Conservation (phyloP, 768 basidiomycete genomes). For the Boletus vinaceobasis region DNA sequence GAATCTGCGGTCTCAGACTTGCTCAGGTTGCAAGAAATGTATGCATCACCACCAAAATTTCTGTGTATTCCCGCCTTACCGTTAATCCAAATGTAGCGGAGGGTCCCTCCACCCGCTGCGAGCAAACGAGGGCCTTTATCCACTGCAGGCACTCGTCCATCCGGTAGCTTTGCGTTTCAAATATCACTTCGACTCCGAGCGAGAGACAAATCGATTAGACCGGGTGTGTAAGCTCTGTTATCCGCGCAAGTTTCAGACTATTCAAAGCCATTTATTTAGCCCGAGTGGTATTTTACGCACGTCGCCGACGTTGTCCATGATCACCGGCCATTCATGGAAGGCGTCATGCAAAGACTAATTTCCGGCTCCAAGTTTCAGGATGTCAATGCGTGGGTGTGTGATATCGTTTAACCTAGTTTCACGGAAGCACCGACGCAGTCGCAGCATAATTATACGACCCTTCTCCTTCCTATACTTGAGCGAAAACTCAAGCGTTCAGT, state of each 20-base stretch:
- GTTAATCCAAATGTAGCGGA: conserved; percentile 39
- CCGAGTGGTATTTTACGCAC: conserved; percentile 97
- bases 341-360: conserved; percentile 67
- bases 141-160: conserved; percentile 78
- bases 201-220: conserved; percentile 88
- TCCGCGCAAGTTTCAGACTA: neutral
- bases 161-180: conserved; percentile 86
- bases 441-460: conserved; percentile 81
- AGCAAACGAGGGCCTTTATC: conserved; percentile 60
- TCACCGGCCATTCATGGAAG: conserved; percentile 77
- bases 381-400: conserved; percentile 73
- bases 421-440: neutral
- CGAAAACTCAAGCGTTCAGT: conserved; percentile 74
- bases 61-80: conserved; percentile 1
- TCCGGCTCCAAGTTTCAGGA: conserved; percentile 55
- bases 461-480: conserved; percentile 74
- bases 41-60: conserved; percentile 29
- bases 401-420: neutral
- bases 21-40: conserved; percentile 77
- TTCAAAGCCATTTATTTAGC: conserved; percentile 44
- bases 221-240: conserved; percentile 53
- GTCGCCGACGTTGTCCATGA: conserved; percentile 84
- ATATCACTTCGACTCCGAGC: conserved; percentile 87
- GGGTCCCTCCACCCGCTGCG: conserved; percentile 39
- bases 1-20: conserved; percentile 77